Evolutionary conservation across 192 early-diverging fungal genomes (phyloP), one percentile per base, ranked within the genome.

Genomic region (Backusella psychrophila): DNA sequence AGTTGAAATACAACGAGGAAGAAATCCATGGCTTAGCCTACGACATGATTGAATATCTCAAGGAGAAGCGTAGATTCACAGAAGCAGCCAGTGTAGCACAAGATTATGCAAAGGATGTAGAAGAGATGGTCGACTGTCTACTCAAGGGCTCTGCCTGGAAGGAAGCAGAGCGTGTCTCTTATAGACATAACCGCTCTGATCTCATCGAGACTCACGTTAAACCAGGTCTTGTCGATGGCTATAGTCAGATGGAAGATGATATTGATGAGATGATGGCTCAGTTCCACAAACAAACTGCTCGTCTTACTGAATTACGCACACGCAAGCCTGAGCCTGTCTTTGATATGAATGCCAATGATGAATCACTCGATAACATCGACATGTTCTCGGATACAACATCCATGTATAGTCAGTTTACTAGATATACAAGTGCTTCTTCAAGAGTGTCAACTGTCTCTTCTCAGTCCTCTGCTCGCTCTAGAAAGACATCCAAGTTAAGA

Each of bases 341-440:
- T 39, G 78, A 66, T n/a, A 21, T 71, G 65, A 56, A 79, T 63
- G 74, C 81, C 19, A 84, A 80, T 39, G 86, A 90, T 52, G 92
- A 93, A 49, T 77, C 84, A 23, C 76, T 94, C n/a, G 94, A 97
- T 71, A 92, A 95, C 78, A 87, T 97, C 14, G 97, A 99, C 78
- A 90, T 96, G 85, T 91, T 96, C 86, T 97, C 96, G 0, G 97
- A 99, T 78, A 97, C 97, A 6, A 93, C 94, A 4, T 96, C 95
- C 6, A 96, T 97, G 94, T 92, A 91, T 26, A 96, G 94, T 76
- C 89, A 91, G 66, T 93, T 94, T 75, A 97, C 93, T 59, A 89
- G 91, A 12, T 93, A 92, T 72, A 95, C 94, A 7, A 85, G 78
- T 7, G 88, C 91, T 9, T 86, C 89, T 39, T 87, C 90, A 23